Conservation (phyloP, 495 filamentous ascomycete species). For the Podospora sp. region DNA sequence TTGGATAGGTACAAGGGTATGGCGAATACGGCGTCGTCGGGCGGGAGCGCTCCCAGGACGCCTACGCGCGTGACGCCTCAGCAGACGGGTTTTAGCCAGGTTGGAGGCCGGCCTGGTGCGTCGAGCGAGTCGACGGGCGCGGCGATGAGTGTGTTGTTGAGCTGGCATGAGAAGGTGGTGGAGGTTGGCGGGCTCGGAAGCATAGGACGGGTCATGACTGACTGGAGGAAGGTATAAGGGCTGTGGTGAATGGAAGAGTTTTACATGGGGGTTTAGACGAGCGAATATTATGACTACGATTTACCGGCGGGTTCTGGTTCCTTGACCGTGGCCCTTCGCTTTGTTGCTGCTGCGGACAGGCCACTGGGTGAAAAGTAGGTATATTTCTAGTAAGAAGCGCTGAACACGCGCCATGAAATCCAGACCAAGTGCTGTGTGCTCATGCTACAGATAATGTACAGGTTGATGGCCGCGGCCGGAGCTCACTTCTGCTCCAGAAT, state of each 20-base stretch:
- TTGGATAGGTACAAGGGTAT: slow-evolving; percentile 77
- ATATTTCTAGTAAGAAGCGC: background rate
- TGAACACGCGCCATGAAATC: background rate
- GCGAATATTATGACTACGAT: background rate
- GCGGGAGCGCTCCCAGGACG: slow-evolving; percentile 41
- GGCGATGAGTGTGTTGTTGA: slow-evolving; percentile 89
- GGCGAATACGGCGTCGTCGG: slow-evolving; percentile 48
- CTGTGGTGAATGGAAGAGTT: background rate
- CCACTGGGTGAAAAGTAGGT: too few species aligned
- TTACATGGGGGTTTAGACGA: background rate
- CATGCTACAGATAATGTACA: background rate
- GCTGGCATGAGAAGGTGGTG: slow-evolving; percentile 95
- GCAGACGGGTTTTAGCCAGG: slow-evolving; percentile 80
- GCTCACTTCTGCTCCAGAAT: slow-evolving; percentile 57
- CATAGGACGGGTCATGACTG: slow-evolving; percentile 89
- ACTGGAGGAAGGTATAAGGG: slow-evolving; percentile 78
- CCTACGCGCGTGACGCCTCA: slow-evolving; percentile 69
- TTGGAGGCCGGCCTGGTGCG: slow-evolving; percentile 65
- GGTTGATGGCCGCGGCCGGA: background rate
- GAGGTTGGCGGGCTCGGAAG: slow-evolving; percentile 84
- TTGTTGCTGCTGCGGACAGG: background rate
- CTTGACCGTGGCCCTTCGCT: background rate
- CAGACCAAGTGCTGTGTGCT: background rate
- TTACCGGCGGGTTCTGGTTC: background rate
- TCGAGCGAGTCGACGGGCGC: slow-evolving; percentile 75